phyloP scores from a whole-genome alignment of 768 basidiomycete genomes.

The Leccinum incarnatum region DNA sequence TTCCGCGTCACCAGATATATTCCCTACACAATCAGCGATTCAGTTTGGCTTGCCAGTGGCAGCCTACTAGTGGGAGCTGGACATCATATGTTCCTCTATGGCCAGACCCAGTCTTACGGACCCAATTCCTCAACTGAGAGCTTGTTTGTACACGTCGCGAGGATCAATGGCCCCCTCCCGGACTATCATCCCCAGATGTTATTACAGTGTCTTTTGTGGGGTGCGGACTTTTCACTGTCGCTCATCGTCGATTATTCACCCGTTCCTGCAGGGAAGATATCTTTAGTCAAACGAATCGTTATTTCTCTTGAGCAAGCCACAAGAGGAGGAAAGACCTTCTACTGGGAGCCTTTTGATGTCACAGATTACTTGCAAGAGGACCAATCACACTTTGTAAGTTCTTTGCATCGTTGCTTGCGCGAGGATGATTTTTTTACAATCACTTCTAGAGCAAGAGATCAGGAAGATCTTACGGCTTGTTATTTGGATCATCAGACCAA shows the following conservation, averaged over 20 bases:
- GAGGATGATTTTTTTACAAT: not conserved
- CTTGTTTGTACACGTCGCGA: constrained; percentile 80
- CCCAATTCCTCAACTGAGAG: constrained; percentile 37
- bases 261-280: constrained; percentile 63
- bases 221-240: constrained; percentile 41
- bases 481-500: constrained; percentile 50
- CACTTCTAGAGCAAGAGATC: constrained; percentile 14
- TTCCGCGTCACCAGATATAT: constrained; percentile 51
- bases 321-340: constrained; percentile 12
- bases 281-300: constrained; percentile 81
- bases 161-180: constrained; percentile 79
- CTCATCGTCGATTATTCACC: constrained; percentile 3
- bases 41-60: constrained; percentile 87
- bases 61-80: constrained; percentile 79
- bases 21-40: constrained; percentile 78
- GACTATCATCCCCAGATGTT: constrained; percentile 95
- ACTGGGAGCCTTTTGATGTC: constrained; percentile 53
- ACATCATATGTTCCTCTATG: constrained; percentile 80
- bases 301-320: constrained; percentile 52
- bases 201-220: constrained; percentile 89
- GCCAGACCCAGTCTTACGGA: constrained; percentile 38
- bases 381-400: constrained; percentile 20
- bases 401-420: not conserved
- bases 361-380: constrained; percentile 39
- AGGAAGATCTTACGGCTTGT: constrained; percentile 42